These are phyloP conservation scores for Linum lewisii DNA, from an alignment of 345 rosid species.

Conservation along the genomic window DNA sequence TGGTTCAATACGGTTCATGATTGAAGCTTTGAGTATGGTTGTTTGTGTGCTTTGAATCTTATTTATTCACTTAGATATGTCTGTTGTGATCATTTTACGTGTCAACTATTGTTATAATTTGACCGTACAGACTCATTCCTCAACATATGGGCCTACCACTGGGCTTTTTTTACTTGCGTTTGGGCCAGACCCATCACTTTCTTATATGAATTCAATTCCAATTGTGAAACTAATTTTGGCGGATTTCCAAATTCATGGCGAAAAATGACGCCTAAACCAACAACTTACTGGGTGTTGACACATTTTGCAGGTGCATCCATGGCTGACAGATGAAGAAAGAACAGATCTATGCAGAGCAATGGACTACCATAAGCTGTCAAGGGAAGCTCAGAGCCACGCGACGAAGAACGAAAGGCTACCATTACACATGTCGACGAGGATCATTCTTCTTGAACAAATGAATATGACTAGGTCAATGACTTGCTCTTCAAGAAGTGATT, in stretches of 20 bases:
- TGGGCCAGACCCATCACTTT: background rate
- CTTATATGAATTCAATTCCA: background rate
- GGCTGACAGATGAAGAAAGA: conserved; percentile 39
- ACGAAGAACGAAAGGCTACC: conserved; percentile 37
- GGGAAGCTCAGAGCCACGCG: conserved; percentile 38
- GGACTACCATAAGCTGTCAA: conserved; percentile 37
- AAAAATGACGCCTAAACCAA: no score
- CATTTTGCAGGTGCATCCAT: conserved; percentile 37
- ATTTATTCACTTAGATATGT: no score
- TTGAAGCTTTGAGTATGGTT: no score
- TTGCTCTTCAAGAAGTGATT: conserved; percentile 13
- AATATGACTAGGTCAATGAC: conserved; percentile 28
- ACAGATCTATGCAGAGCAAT: conserved; percentile 27
- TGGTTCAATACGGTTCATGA: no score
- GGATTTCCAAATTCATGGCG: no score
- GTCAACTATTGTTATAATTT: no score
- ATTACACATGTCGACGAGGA: conserved; percentile 5
- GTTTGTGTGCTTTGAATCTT: no score
- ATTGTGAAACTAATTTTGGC: no score
- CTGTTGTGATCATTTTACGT: no score
- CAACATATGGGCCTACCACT: no score
- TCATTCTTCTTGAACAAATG: conserved; percentile 42
- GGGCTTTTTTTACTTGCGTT: no score
- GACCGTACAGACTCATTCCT: no score
- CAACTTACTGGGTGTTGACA: background rate